These are phyloP conservation scores for Melampsora abietis-canadensis DNA, from an alignment of 1,284 basidiomycete genomes.

Conservation along the genomic window DNA sequence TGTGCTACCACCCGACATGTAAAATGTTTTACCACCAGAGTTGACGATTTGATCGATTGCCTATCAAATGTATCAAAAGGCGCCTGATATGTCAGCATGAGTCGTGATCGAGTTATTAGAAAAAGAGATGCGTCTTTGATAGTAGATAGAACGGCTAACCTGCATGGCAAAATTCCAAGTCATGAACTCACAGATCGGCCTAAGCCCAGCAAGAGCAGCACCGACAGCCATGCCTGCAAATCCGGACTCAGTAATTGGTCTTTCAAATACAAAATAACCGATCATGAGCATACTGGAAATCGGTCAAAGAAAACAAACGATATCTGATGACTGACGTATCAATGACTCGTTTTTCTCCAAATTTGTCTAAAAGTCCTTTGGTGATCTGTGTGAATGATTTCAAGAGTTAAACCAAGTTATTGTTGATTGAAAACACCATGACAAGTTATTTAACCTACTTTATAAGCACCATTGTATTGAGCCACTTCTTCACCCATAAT, in stretches of 20 bases:
- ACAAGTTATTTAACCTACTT: constrained; percentile 60
- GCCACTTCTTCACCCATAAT: constrained; percentile 98
- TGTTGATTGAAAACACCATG: neutral
- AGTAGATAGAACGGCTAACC: constrained; percentile 47
- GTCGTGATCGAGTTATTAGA: neutral
- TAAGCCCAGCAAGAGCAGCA: constrained; percentile 85
- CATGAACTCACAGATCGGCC: constrained; percentile 99
- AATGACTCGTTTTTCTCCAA: constrained; percentile 96
- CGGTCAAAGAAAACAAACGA: constrained; percentile 26
- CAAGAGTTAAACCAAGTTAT: neutral
- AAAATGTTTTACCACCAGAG: constrained; percentile 99
- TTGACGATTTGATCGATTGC: constrained; percentile 99
- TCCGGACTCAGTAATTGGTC: constrained; percentile 97
- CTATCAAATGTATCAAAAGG: constrained; percentile 53
- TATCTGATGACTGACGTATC: constrained; percentile 59
- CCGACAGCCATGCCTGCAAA: constrained; percentile 96
- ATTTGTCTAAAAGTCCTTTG: constrained; percentile 98
- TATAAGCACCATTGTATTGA: constrained; percentile 98
- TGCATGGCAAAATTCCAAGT: constrained; percentile 92
- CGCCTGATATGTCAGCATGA: neutral
- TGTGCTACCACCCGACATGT: constrained; percentile 99
- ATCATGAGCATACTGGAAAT: constrained; percentile 43
- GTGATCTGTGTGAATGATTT: constrained; percentile 64
- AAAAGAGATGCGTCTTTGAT: constrained; percentile 50
- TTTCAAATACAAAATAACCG: constrained; percentile 52